phyloP scores from a whole-genome alignment of 306 rosid species.

The Pyrus bretschneideri region DNA sequence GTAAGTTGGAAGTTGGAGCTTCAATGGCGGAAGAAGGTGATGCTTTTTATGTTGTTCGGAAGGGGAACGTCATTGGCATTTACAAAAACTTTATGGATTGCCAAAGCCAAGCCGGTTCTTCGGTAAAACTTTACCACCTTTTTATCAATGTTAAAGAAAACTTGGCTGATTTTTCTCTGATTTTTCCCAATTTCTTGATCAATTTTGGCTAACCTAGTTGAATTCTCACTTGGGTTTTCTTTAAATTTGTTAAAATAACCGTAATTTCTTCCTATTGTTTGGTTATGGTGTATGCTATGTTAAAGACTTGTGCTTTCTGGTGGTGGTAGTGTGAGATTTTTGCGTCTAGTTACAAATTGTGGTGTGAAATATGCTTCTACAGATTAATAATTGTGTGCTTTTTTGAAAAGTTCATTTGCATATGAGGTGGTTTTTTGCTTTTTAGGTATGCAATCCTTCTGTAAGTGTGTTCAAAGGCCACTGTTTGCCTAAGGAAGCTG shows the following conservation, averaged over 20 bases:
- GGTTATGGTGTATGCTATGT: not conserved
- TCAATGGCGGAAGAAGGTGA: conserved; percentile 70
- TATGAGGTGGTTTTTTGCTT: conserved; percentile 7
- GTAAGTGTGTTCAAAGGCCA: conserved; percentile 61
- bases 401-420: not conserved
- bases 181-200: not conserved
- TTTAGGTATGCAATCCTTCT: conserved; percentile 45
- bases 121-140: conserved; percentile 27
- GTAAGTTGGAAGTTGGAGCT: not conserved
- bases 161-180: not conserved
- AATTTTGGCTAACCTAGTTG: not conserved
- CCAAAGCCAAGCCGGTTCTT: conserved; percentile 42
- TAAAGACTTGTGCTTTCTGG: not conserved
- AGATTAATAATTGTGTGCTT: not conserved
- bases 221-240: not conserved
- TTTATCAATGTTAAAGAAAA: not conserved
- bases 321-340: not conserved
- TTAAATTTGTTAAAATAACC: not conserved
- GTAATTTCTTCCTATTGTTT: not conserved
- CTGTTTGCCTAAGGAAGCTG: conserved; percentile 50
- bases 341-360: not conserved
- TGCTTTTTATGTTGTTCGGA: conserved; percentile 65
- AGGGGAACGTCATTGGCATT: conserved; percentile 68
- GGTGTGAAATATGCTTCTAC: not conserved
- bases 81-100: conserved; percentile 56